Base-by-base conservation (phyloP, 176 grass and related monocot genomes). In the Raddia guianensis region DNA sequence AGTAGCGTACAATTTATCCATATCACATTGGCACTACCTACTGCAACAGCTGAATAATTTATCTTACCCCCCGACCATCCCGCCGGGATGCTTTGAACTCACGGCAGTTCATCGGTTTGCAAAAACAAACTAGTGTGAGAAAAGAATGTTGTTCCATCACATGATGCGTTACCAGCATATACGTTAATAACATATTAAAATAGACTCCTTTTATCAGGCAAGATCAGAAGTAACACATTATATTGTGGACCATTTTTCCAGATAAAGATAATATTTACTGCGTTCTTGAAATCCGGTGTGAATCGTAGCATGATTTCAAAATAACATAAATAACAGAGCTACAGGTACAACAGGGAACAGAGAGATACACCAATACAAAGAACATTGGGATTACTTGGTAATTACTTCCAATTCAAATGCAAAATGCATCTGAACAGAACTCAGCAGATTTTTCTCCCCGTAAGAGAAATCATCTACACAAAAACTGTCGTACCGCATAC, bases 71-170 rank as follows among this genome's bases (percentile, higher is more conserved):
- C 2, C 54, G 78, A 45, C 46, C 65, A 72, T 40, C 57, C 49
- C 6, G 0, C 15, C 16, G 6, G 27, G 14, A 9, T 47, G 18
- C 16, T 13, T 5, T 2, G 4, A 37, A 42, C 34, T 49, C 40
- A 44, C 37, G 9, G 33, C 49, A 16, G 48, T 14, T 76, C 0
- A 0, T 16, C 65, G 44, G 42, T 62, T 56, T 48, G 64, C 56
- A 76, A 71, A 37, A 66, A 71, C 21, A 66, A 89, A 42, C 47
- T 75, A 74, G 13, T 37, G 45, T 74, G 75, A 88, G 60, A 73
- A 78, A 33, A 69, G 54, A 88, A 84, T 50, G 32, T 5, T 21
- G 5, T 56, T 18, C 49, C 12, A 27, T 16, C 53, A 12, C 54
- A 46, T 5, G 54, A 61, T 3, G 13, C 14, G 6, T 3, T 53